Base-by-base conservation (phyloP, 176 grass and related monocot genomes). In the Echinochloa phyllopogon region DNA sequence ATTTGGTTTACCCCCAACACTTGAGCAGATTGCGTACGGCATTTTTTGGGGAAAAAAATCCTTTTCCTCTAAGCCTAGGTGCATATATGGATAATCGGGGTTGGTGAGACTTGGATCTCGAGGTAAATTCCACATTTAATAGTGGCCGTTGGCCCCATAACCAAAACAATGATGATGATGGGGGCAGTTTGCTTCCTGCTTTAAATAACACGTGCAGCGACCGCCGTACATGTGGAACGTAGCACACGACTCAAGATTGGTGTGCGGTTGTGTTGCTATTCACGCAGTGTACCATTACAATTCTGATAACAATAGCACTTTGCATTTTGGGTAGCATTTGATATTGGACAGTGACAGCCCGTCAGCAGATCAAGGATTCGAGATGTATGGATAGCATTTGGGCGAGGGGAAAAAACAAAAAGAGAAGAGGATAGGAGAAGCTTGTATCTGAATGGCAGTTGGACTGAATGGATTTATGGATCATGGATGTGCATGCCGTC, bases 71-170 rank as follows among this genome's bases (percentile, higher is more conserved):
- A 27, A 21, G 8, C 16, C 51, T 38, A n/a, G 40, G 27, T 18
- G 81, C 57, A 24, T 38, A 24, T 38, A 7, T 44, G 49, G 50
- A 48, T 36, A 5, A 50, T 38, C 5, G 23, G 83, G 40, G 84
- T 86, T 43, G 74, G 73, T 83, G 74, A 56, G 67, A 58, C 33
- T 6, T 74, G 79, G 79, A 90, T 90, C 88, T 90, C 67, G 74
- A 90, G 74, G 66, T 86, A 74, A 90, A 86, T 83, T 67, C 42
- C 14, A 67, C 84, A 86, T 90, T 90, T 66, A 83, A 21, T 69
- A 83, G n/a, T 50, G 66, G 24, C 23, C 24, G 65, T 23, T 83
- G 88, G 79, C 6, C 56, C 67, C 56, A 6, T 24, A 48, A 56
- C 64, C 69, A 6, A 24, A 20, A 21, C 14, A 33, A 53, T 27